Base-by-base conservation (phyloP, 495 filamentous ascomycete genomes). In the Aspergillus bridgeri region DNA sequence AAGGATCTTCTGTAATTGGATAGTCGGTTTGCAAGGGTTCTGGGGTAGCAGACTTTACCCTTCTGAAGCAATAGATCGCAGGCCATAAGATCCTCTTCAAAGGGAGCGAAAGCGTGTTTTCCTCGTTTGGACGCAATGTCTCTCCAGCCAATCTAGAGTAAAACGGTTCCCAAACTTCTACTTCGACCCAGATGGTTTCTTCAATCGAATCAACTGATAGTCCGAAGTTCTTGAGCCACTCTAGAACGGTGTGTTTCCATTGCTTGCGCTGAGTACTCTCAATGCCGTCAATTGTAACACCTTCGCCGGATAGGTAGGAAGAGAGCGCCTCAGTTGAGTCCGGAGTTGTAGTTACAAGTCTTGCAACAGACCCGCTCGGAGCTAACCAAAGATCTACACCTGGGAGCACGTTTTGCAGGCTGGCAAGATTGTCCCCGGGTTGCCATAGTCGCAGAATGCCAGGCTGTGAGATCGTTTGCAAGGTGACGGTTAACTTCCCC, bases 361-460 rank as follows among this genome's bases (percentile, higher is more conserved):
- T 73, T 6, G 78, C 78, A 58, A 81, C 68, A 17, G 75, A 75
- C 20, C 80, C 79, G 46, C 72, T 75, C 3, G 80, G 80, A 43
- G 75, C 75, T 19, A 83, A 69, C 79, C 79, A 81, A n/a, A 83
- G 57, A 58, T 79, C 76, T 1, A 63, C 63, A 3, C 70, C 74
- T 29, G 69, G 61, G 7, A 63, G 61, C 8, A 65, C 51, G 42
- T 62, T 60, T 2, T 58, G 44, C 11, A 65, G 8, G 21, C 69
- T 60, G 20, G 62, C 20, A 42, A 59, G 60, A n/a, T 65, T 51
- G 29, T 60, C 61, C 5, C 53, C 61, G 44, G 67, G 68, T 20
- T 59, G 63, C 18, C 54, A 61, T 17, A 79, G 63, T 29, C 70
- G 72, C 45, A 58, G 57, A n/a, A 79, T 69, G 6, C 76, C 75